Evolutionary conservation across 176 grass and related monocot species (phyloP), one percentile per base, ranked within the genome.

Genomic region (Hyparrhenia diplandra): DNA sequence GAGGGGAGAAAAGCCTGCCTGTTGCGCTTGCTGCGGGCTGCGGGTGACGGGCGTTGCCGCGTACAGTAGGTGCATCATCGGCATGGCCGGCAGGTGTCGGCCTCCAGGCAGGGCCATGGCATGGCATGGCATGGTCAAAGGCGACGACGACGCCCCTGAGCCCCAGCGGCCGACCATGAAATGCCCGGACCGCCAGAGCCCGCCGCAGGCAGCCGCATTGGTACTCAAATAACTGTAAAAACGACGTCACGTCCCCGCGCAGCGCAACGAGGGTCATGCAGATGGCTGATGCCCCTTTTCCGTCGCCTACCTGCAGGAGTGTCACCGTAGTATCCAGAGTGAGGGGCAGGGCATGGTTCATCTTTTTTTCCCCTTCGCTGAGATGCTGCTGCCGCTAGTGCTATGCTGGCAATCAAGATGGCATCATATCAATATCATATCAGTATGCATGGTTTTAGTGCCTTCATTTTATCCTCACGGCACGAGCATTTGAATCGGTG

Each of bases 121-220:
- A 32, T 32, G n/a, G n/a, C n/a, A 51, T 18, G 10, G 10, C 37
- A 20, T 61, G 49, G 81, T 80, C 87, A 84, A 88, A 84, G 69
- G 57, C 11, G 83, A 28, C 9, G 51, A 35, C 36, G 67, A 41
- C 10, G 45, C 41, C 23, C 23, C 74, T 29, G 36, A 60, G 27
- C 66, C 37, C 40, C 16, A 67, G 23, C 41, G n/a, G 59, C 67
- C 64, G 80, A 73, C 67, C 75, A 51, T 67, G 74, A 72, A 14
- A 24, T 54, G 71, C 78, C 75, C 28, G 81, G 57, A 8, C 13
- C 21, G 23, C 39, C 21, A 13, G n/a, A 13, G 11, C 0, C 43
- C 41, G 12, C 41, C 11, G 43, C 43, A 34, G 4, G 4, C 35
- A 6, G 35, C 65, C 1, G 60, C 60, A 8, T 42, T 7, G 67